Conservation (phyloP, 768 basidiomycete genomes). For the Megacollybia marginata region DNA sequence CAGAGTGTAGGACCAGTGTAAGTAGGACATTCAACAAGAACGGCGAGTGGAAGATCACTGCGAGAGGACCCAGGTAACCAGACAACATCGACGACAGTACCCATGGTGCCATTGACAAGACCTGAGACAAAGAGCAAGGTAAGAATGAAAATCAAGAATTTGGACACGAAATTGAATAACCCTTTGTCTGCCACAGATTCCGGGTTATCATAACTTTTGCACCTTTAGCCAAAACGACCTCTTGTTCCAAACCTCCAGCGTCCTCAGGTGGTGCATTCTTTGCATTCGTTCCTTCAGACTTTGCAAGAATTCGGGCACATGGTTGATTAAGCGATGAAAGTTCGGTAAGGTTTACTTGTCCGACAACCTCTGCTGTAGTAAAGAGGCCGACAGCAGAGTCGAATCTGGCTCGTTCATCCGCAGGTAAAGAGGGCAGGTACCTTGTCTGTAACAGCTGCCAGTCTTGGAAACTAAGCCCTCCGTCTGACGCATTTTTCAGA, state of each 20-base stretch:
- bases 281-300: not conserved
- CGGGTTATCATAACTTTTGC: constrained; percentile 3
- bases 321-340: not conserved
- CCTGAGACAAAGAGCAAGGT: too few relatives aligned
- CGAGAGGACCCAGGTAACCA: too few relatives aligned
- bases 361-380: not conserved
- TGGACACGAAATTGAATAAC: not conserved
- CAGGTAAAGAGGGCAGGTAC: not conserved
- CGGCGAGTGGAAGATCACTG: too few relatives aligned
- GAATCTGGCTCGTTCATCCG: not conserved
- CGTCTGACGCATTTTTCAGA: constrained; percentile 1
- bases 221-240: not conserved
- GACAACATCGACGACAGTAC: too few relatives aligned
- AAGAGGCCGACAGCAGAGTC: not conserved
- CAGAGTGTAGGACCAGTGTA: too few relatives aligned
- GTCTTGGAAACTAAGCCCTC: not conserved
- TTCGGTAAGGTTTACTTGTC: not conserved
- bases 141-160: too few relatives aligned
- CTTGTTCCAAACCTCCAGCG: not conserved
- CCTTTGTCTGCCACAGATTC: constrained; percentile 2
- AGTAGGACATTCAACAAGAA: too few relatives aligned
- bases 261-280: constrained; percentile 1
- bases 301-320: constrained; percentile 1
- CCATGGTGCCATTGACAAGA: too few relatives aligned
- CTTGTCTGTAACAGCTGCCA: not conserved